These are phyloP conservation scores for Podospora australis DNA, from an alignment of 495 filamentous ascomycete genomes.

Conservation along the genomic window DNA sequence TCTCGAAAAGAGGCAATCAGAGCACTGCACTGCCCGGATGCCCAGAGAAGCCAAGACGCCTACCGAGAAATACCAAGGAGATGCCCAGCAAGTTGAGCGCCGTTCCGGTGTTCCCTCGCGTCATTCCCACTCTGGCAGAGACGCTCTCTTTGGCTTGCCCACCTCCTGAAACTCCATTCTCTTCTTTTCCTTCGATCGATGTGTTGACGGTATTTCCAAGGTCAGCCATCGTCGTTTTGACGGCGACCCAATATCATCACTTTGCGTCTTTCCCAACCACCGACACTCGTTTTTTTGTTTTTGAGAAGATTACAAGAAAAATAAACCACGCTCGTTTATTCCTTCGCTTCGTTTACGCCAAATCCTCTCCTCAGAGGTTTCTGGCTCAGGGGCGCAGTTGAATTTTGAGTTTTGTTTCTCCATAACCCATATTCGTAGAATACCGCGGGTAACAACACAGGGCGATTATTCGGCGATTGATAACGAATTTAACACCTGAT, in stretches of 20 bases:
- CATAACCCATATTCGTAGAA: no score
- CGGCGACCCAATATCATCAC: slow-evolving; percentile 2
- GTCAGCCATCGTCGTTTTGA: slow-evolving; percentile 5
- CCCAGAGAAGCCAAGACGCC: slow-evolving; percentile 15
- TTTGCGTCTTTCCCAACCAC: no score
- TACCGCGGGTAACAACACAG: no score
- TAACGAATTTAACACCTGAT: no score
- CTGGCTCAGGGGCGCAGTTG: not conserved
- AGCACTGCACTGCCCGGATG: not conserved
- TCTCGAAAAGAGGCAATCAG: not conserved
- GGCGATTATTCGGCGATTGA: no score
- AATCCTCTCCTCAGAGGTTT: not conserved
- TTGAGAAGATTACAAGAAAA: not conserved
- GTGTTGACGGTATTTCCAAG: not conserved
- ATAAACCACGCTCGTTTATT: not conserved
- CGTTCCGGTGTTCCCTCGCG: slow-evolving; percentile 8
- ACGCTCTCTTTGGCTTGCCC: slow-evolving; percentile 2
- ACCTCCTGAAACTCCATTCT: slow-evolving; percentile 10
- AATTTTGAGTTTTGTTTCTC: not conserved
- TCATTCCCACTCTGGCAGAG: no score
- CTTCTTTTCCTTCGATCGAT: slow-evolving; percentile 7
- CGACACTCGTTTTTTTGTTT: not conserved
- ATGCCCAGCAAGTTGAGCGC: no score
- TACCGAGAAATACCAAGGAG: slow-evolving; percentile 14
- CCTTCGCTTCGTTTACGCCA: not conserved